Base-by-base conservation (phyloP, 192 early-diverging fungal genomes). In the Jimgerdemannia lactiflua region DNA sequence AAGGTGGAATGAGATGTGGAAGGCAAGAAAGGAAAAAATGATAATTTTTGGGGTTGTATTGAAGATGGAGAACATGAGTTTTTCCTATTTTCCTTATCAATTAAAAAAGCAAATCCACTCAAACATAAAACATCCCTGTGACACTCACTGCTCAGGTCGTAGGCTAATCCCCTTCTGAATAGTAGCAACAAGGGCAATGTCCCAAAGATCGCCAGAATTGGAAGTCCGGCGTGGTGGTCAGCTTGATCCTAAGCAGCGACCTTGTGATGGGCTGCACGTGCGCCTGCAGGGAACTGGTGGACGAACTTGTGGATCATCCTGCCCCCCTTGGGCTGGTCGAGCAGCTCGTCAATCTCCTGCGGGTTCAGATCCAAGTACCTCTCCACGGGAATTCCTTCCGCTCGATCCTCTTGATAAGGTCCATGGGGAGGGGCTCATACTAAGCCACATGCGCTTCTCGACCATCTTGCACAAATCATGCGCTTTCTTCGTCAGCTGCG, bases 391-490 rank as follows among this genome's bases (percentile, higher is more conserved):
- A 92, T 74, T 97, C 96, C 82, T 96, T 96, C 71, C 94, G 87
- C 85, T 99, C 98, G 39, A 99, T 85, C 41, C 90, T 85, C 68
- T 91, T 90, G 77, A 99, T 91, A 43, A 97, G 80, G 63, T 97
- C 96, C 6, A 86, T 75, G 7, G 94, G 94, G 73, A 94, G 17
- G 98, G 98, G 70, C 91, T 93, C 97, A 98, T 98, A 3, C 94
- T 92, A 64, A 95, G 78, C 98, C 98, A 99, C 85, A 94, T 94
- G 39, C 93, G 87, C 78, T 92, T 94, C 75, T 99, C 98, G 1
- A 98, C 97, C 94, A 97, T 97, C 81, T 99, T 97, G 88, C 97
- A 99, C 67, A 97, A 85, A 83, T 95, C 95, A 54, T 99, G 87
- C 8, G 94, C 91, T 63, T 93, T 93, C 65, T 90, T 91, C 11